phyloP scores from a whole-genome alignment of 495 filamentous ascomycete genomes.

The Neurospora sp. region DNA sequence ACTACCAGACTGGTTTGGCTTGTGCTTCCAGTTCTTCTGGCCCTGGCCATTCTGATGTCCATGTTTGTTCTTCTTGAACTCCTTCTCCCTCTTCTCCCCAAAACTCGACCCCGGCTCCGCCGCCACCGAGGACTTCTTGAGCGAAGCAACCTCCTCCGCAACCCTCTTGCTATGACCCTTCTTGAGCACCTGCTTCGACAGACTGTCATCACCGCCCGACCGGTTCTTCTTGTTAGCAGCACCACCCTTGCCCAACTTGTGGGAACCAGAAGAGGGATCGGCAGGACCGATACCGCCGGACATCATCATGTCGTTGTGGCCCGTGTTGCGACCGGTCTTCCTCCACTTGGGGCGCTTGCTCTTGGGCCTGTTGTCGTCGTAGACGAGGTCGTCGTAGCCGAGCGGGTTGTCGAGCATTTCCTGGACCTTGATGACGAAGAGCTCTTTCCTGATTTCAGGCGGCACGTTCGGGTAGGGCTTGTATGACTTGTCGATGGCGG shows the following conservation, averaged over 20 bases:
- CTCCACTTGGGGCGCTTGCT: not conserved
- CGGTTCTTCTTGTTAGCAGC: not conserved
- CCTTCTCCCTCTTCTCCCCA: not conserved
- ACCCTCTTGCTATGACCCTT: slow-evolving; percentile 8
- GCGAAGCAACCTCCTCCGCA: not conserved
- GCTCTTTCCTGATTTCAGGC: not conserved
- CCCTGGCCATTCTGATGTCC: not conserved
- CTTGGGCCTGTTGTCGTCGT: slow-evolving; percentile 2
- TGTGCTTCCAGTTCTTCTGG: not conserved
- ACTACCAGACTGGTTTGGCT: not conserved
- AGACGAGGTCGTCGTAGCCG: slow-evolving; percentile 20
- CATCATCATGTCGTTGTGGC: slow-evolving; percentile 6
- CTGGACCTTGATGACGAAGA: slow-evolving; percentile 1
- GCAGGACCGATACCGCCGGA: slow-evolving; percentile 10
- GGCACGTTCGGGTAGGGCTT: not conserved
- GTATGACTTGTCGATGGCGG: not conserved
- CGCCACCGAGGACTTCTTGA: not conserved
- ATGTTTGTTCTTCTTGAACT: not conserved
- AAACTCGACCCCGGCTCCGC: not conserved
- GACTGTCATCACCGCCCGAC: not conserved
- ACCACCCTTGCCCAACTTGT: not conserved
- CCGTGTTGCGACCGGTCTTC: not conserved
- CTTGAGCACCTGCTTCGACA: slow-evolving; percentile 8
- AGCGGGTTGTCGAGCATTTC: slow-evolving; percentile 20
- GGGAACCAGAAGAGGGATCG: not conserved